phyloP scores from a whole-genome alignment of 2,329 filamentous ascomycete genomes.

The Alternaria brassicicola region DNA sequence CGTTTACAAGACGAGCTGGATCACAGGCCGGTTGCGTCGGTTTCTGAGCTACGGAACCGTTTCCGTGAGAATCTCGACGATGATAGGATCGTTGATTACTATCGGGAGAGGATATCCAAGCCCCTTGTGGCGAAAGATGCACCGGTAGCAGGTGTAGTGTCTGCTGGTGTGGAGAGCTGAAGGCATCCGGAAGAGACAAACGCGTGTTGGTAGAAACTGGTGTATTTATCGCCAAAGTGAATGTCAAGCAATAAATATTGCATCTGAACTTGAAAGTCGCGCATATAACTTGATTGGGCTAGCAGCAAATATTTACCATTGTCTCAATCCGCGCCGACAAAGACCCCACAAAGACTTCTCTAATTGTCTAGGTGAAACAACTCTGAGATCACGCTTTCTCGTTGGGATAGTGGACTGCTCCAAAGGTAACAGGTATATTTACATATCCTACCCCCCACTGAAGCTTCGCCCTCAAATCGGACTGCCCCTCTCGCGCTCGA shows the following conservation, averaged over 20 bases:
- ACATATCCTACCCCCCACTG: neutral
- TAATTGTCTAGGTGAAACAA: neutral
- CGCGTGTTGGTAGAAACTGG: neutral
- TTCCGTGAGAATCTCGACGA: neutral
- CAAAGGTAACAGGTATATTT: too few relatives aligned
- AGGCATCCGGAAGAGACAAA: neutral
- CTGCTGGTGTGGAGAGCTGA: neutral
- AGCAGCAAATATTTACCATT: neutral
- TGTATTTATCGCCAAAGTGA: neutral
- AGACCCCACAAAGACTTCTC: neutral
- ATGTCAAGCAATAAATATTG: neutral
- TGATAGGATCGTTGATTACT: neutral
- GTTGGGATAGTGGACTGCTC: too few relatives aligned
- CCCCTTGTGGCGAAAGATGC: neutral
- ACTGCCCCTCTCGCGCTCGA: neutral
- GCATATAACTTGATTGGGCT: neutral
- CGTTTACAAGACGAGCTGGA: neutral
- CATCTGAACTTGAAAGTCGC: neutral
- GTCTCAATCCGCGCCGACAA: neutral
- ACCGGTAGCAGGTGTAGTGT: too few relatives aligned
- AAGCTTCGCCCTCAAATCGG: neutral
- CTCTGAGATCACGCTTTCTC: neutral
- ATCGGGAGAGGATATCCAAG: neutral
- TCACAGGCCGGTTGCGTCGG: accelerated
- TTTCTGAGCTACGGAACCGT: neutral